Percentiles rank a stretch among this genome's conserved stretches.
Conservation (phyloP, 768 basidiomycete genomes). For the Amyloporia xantha region DNA sequence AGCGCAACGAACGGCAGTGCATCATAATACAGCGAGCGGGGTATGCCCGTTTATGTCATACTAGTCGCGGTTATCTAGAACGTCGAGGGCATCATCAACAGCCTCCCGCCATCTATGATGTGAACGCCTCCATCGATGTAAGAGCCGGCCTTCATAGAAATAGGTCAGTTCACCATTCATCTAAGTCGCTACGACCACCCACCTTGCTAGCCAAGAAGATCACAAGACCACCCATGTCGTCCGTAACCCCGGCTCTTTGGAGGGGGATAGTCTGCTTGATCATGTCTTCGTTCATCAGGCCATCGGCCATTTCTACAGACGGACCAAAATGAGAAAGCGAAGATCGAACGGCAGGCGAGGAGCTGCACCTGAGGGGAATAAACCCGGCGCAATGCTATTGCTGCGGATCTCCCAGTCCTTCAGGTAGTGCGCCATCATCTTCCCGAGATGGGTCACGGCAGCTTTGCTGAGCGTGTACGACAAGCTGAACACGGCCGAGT, state of each 20-base stretch:
- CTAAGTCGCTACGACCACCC: no score
- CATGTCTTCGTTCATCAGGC: conserved; percentile 34
- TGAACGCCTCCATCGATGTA: conserved; percentile 76
- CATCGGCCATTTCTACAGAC: conserved; percentile 76
- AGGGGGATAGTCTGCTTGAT: conserved; percentile 52
- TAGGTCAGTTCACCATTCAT: conserved; percentile 11
- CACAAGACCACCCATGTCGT: conserved; percentile 72
- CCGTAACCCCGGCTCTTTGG: conserved; percentile 45
- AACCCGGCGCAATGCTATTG: conserved; percentile 69
- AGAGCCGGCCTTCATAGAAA: conserved; percentile 62
- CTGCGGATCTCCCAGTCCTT: conserved; percentile 63
- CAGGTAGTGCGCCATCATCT: conserved; percentile 64
- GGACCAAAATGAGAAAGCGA: conserved; percentile 4
- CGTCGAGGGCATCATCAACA: no score
- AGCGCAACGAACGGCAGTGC: no score
- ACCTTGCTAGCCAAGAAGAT: conserved; percentile 61
- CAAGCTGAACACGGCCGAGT: conserved; percentile 55
- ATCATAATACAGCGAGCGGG: no score
- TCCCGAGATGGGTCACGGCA: conserved; percentile 71
- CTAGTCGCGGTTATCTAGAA: no score
- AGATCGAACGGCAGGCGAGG: no score
- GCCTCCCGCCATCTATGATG: conserved; percentile 71
- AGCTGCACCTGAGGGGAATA: conserved; percentile 70
- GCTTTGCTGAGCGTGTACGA: conserved; percentile 76
- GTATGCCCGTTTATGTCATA: no score